Conservation (phyloP, 805 yeast genomes). For the Cephaloascus fragrans region DNA sequence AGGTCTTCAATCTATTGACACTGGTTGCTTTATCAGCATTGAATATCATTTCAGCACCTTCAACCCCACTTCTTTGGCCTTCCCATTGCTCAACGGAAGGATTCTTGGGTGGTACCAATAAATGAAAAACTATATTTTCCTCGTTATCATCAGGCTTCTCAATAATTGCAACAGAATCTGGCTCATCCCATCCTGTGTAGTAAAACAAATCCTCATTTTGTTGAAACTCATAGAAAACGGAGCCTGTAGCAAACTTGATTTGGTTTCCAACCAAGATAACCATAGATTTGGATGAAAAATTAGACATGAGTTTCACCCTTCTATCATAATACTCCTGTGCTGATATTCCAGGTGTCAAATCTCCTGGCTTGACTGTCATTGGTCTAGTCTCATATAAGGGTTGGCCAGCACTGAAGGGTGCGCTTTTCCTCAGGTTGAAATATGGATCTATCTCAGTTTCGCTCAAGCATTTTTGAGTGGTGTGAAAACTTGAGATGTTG, state of each 20-base stretch:
- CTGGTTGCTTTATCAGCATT: conserved; percentile 74
- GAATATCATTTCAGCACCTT: conserved; percentile 74
- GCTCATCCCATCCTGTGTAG: conserved; percentile 89
- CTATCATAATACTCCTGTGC: conserved; percentile 76
- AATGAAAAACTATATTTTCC: conserved; percentile 53
- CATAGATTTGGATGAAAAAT: conserved; percentile 52
- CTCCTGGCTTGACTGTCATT: conserved; percentile 61
- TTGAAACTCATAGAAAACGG: conserved; percentile 86
- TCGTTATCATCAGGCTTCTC: conserved; percentile 49
- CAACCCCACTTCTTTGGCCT: conserved; percentile 81
- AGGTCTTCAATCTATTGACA: conserved; percentile 29
- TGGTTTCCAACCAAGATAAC: conserved; percentile 69
- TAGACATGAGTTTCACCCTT: conserved; percentile 45
- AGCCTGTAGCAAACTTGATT: conserved; percentile 75
- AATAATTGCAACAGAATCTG: conserved; percentile 60
- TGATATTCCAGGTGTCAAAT: conserved; percentile 80
- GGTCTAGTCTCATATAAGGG: conserved; percentile 84
- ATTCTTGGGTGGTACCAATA: conserved; percentile 83
- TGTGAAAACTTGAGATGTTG: too few relatives aligned
- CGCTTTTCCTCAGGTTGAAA: neutral
- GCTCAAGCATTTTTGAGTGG: too few relatives aligned
- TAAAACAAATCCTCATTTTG: conserved; percentile 86
- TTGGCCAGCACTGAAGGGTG: conserved; percentile 58
- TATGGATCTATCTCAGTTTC: too few relatives aligned
- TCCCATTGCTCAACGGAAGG: conserved; percentile 85